Base-by-base conservation (phyloP, 441 rosid genomes). In the Populus hybrid region DNA sequence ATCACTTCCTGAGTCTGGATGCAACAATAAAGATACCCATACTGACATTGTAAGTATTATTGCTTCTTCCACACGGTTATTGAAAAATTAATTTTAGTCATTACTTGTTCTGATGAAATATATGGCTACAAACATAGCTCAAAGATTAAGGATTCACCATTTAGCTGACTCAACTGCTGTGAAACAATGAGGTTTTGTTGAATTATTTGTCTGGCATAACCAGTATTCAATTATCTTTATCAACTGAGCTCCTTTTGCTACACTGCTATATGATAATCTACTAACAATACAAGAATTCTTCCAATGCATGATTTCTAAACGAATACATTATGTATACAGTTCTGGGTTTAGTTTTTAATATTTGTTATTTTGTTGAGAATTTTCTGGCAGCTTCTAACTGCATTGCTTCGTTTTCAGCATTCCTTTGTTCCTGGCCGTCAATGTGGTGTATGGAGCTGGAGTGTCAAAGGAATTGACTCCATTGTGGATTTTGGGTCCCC, bases 381-480 rank as follows among this genome's bases (percentile, higher is more conserved):
- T 53, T 74, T 9, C 40, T 53, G 76, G 40, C 50, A 80, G 83
- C 70, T 78, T 70, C 74, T 78, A 56, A 77, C 67, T 21, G 56
- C 68, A 2, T 12, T 74, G 78, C 67, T 66, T 23, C 65, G 72
- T 81, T 76, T 83, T 86, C 94, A 96, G 99, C 79, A 78, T 86
- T 77, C 98, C 98, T 28, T 80, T 86, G 80, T 93, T 85, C 80
- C 73, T 96, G 74, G 94, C 88, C 23, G 86, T 96, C 74, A 90
- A 88, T 74, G 78, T 83, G 21, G 74, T 81, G 28, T 93, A 89
- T 67, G 98, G 99, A 50, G 82, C 84, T 42, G 89, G 87, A 83
- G 94, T 94, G 77, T 90, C 95, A 33, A 92, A 88, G 82, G 97
- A 96, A 85, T 79, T 96, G 84, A 83, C 85, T 14, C 97, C 98